phyloP scores from a whole-genome alignment of 306 rosid genomes.

The Rosa multiflora region DNA sequence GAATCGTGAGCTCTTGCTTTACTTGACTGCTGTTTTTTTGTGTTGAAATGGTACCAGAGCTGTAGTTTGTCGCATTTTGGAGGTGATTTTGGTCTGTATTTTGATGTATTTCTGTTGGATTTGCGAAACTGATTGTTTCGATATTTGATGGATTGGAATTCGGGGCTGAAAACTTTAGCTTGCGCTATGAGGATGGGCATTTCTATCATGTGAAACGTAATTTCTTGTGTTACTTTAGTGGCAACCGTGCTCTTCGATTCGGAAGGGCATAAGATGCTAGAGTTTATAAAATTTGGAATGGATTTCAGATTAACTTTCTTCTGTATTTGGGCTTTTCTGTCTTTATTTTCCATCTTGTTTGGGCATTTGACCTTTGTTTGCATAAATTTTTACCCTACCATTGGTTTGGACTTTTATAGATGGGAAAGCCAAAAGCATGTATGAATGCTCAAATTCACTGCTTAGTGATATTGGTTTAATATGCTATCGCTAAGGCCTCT shows the following conservation, averaged over 20 bases:
- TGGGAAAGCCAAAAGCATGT: neutral
- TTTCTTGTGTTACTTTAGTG: neutral
- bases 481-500: neutral
- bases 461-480: neutral
- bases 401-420: neutral
- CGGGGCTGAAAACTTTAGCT: constrained; percentile 4
- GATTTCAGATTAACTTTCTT: neutral
- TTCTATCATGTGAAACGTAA: neutral
- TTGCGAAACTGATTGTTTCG: neutral
- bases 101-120: neutral
- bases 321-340: neutral
- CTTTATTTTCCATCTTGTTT: neutral
- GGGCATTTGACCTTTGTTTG: neutral
- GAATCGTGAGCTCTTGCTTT: neutral
- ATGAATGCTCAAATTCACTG: neutral
- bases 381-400: neutral
- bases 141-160: neutral
- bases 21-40: neutral
- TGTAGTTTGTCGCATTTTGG: neutral
- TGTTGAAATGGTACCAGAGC: neutral
- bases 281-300: neutral
- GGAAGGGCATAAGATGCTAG: neutral
- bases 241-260: neutral
- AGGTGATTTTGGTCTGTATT: neutral
- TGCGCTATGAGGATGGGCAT: neutral